Evolutionary conservation across 2,329 filamentous ascomycete genomes (phyloP).

Genomic region (Ophiocordyceps unilateralis): DNA sequence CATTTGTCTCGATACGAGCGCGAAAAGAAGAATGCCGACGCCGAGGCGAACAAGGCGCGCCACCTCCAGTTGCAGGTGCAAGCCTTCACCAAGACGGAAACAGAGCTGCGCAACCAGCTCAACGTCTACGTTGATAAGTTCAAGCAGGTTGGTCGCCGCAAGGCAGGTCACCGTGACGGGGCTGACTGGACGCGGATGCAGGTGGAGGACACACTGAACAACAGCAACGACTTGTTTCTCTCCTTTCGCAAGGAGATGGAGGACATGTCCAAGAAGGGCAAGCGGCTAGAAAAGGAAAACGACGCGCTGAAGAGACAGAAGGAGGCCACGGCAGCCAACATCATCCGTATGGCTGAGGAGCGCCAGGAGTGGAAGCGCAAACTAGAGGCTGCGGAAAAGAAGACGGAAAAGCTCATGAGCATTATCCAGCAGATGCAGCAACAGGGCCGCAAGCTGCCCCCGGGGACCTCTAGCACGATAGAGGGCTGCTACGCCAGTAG

Average conservation of each 20-base stretch:
- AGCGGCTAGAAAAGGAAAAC: conserved; percentile 92
- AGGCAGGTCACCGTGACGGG: background rate
- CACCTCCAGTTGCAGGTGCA: conserved; percentile 83
- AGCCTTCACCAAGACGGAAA: conserved; percentile 90
- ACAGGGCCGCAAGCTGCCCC: conserved; percentile 63
- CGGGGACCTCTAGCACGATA: conserved; percentile 43
- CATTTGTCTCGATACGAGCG: conserved; percentile 78
- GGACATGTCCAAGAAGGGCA: conserved; percentile 98
- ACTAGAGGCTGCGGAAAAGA: conserved; percentile 34
- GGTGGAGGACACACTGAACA: conserved; percentile 97
- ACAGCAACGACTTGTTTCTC: conserved; percentile 91
- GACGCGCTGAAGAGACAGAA: conserved; percentile 81
- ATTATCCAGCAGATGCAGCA: conserved; percentile 95
- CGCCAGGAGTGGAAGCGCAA: conserved; percentile 71
- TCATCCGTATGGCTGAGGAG: conserved; percentile 94
- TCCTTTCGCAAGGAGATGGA: conserved; percentile 99
- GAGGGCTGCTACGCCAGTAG: conserved; percentile 41
- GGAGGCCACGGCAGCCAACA: conserved; percentile 83
- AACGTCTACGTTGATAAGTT: conserved; percentile 99
- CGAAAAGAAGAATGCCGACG: conserved; percentile 75
- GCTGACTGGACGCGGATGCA: conserved; percentile 19
- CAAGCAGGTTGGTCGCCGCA: conserved; percentile 62
- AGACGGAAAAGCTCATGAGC: conserved; percentile 81
- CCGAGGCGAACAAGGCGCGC: conserved; percentile 61
- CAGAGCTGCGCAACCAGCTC: conserved; percentile 81